Conservation (phyloP, 495 filamentous ascomycete species). For the Hypoxylon perforatum region DNA sequence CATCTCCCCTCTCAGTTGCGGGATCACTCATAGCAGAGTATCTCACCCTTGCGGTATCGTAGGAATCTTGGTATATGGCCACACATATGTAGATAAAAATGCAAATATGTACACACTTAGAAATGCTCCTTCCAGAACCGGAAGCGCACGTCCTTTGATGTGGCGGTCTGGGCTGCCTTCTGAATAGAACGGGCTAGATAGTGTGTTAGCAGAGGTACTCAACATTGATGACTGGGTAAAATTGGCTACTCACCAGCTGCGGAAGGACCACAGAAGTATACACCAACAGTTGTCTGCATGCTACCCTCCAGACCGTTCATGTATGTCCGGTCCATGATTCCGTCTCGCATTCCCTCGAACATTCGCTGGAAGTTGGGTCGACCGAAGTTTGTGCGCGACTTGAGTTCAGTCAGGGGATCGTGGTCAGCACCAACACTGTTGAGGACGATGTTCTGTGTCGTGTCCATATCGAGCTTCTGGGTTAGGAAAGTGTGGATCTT, state of each 20-base stretch:
- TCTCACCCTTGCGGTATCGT: slow-evolving; percentile 12
- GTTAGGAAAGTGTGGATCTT: slow-evolving; percentile 99
- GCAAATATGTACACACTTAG: slow-evolving; percentile 44
- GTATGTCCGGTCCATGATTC: slow-evolving; percentile 86
- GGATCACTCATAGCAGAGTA: slow-evolving; percentile 8
- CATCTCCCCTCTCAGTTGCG: slow-evolving; percentile 11
- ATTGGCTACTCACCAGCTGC: slow-evolving; percentile 56
- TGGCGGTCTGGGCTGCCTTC: slow-evolving; percentile 77
- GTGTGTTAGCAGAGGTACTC: slow-evolving; percentile 41
- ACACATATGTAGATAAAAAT: slow-evolving; percentile 26
- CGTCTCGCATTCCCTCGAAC: slow-evolving; percentile 86
- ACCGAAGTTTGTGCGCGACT: slow-evolving; percentile 91
- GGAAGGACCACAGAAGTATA: slow-evolving; percentile 91
- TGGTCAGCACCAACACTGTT: slow-evolving; percentile 88
- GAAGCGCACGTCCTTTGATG: slow-evolving; percentile 83
- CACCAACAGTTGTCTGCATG: slow-evolving; percentile 85
- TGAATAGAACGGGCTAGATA: slow-evolving; percentile 83
- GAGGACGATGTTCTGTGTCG: slow-evolving; percentile 93
- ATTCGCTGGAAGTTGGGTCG: slow-evolving; percentile 89
- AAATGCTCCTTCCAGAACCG: slow-evolving; percentile 99
- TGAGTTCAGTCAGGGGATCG: slow-evolving; percentile 93
- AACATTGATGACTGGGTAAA: background rate
- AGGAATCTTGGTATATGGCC: slow-evolving; percentile 23
- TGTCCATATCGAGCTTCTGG: slow-evolving; percentile 89
- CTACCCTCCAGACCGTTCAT: slow-evolving; percentile 80